A percentile compares a stretch with the other conserved stretches of the same genome.
These are phyloP conservation scores for Suhomyces kunorum DNA, from an alignment of 1,139 yeast genomes.

Conservation along the genomic window DNA sequence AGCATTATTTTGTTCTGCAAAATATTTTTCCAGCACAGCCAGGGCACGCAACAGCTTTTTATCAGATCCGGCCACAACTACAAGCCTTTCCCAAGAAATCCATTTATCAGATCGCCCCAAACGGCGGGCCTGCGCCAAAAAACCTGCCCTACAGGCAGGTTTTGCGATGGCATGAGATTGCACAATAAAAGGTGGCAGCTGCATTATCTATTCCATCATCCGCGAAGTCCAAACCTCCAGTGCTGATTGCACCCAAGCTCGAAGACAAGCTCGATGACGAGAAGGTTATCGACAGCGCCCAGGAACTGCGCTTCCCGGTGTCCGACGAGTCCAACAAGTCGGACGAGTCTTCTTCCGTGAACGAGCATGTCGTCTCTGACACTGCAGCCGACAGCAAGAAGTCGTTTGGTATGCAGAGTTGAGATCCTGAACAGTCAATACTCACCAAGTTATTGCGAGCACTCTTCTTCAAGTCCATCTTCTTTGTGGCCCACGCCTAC, in stretches of 20 bases:
- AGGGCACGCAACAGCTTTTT: not conserved
- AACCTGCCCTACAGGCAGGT: too few relatives aligned
- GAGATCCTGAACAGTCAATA: conserved; percentile 44
- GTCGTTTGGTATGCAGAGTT: conserved; percentile 43
- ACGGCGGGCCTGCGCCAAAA: not conserved
- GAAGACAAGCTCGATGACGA: too few relatives aligned
- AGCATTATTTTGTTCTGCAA: too few relatives aligned
- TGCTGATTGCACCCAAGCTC: too few relatives aligned
- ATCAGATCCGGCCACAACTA: not conserved
- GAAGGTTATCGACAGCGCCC: not conserved
- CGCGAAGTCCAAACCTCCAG: too few relatives aligned
- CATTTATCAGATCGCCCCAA: too few relatives aligned
- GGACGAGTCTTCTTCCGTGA: not conserved
- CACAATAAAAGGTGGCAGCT: too few relatives aligned
- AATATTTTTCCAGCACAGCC: too few relatives aligned
- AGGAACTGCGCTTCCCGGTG: not conserved
- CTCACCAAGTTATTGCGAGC: conserved; percentile 26
- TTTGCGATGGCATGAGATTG: too few relatives aligned
- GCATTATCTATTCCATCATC: too few relatives aligned
- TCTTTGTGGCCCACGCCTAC: conserved; percentile 63
- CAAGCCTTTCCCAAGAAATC: too few relatives aligned
- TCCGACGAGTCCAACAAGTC: not conserved
- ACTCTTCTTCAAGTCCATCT: conserved; percentile 50
- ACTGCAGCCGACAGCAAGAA: conserved; percentile 13
- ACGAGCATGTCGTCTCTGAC: not conserved